Base-by-base conservation (phyloP, 2,329 filamentous ascomycete genomes). In the Raffaelea albimanens region DNA sequence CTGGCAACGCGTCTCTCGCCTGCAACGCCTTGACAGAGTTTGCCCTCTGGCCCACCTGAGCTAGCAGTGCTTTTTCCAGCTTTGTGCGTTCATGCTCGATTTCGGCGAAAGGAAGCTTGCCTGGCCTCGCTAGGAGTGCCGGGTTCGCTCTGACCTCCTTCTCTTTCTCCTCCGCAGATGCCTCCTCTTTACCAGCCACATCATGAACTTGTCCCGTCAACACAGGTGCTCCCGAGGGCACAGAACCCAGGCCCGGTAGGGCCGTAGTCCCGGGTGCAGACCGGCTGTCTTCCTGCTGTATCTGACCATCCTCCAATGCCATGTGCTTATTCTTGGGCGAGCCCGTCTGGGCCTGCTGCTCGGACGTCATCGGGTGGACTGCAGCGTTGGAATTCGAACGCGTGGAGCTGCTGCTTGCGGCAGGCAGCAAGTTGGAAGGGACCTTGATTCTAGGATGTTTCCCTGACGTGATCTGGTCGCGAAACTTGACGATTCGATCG, bases 381-480 rank as follows among this genome's bases (percentile, higher is more conserved):
- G 40, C 14, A 4, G 46, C 25, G 14, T 14, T 16, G 22, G 46
- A 16, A 19, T 20, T 57, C 40, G 55, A 53, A 50, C 52, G 56
- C 52, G 56, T 58, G n/a, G 41, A 20, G 8, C 23, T 41, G 11
- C 42, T 21, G 33, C 36, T 39, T 10, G 50, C 33, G 1, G 50
- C 33, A 1, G 38, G 48, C 2, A 39, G 23, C 52, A 69, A 56
- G 59, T 70, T 67, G 48, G 66, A 57, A 50, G 74, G 71, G 31
- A 73, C 61, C 61, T 79, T 82, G 65, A 83, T 74, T 57, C 68
- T 73, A 44, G 78, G 74, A 59, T 90, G 84, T 57, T 75, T 80
- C 60, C 90, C 89, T 63, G 86, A 79, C 61, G 93, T 72, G 57
- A 97, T 77, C 56, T 82, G 75, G 70, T 95, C 85, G 65, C 82